Evolutionary conservation across 176 grass and related monocot species (phyloP).

Genomic region (barley (Hordeum vulgare)): DNA sequence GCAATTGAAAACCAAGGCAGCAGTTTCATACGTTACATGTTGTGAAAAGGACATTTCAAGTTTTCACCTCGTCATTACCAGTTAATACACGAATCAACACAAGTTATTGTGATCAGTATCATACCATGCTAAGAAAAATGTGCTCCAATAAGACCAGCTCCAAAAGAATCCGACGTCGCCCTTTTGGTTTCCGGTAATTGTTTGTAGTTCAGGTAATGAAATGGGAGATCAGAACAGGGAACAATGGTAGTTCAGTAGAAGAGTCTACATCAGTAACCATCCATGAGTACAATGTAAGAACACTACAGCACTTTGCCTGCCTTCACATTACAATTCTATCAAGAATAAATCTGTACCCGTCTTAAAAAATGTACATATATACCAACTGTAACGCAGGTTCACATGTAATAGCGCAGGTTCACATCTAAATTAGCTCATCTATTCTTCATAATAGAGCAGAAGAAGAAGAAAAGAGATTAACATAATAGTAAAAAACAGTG

Average conservation of each 20-base stretch:
- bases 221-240: background rate
- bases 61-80: background rate
- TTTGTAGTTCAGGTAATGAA: conserved; percentile 33
- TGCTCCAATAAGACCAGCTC: too few species aligned
- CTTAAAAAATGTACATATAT: background rate
- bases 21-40: background rate
- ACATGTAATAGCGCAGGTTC: too few species aligned
- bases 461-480: background rate
- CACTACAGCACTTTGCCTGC: background rate
- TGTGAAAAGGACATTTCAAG: conserved; percentile 2
- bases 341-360: too few species aligned
- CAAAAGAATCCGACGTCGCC: too few species aligned
- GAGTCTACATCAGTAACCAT: background rate
- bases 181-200: conserved; percentile 58
- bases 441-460: background rate
- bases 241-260: background rate
- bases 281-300: background rate
- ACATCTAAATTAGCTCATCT: background rate
- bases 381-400: background rate
- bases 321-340: background rate
- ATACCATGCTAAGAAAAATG: conserved; percentile 94
- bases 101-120: background rate
- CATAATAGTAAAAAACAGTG: background rate
- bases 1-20: background rate
- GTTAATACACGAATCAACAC: background rate